Evolutionary conservation across 1,139 yeast genomes (phyloP).

Genomic region (Hanseniaspora gamundiae): DNA sequence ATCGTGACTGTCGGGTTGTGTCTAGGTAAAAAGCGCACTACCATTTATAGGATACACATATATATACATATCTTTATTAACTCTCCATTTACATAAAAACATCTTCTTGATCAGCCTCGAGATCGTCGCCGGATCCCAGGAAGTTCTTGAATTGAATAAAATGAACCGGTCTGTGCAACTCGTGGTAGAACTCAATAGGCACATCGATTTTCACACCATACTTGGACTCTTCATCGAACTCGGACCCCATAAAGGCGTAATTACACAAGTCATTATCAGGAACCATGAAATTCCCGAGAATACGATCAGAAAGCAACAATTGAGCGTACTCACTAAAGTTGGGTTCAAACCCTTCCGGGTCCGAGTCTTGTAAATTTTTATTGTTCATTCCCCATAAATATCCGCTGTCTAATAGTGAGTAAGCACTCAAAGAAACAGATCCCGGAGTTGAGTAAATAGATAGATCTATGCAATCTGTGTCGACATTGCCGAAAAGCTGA

Average conservation of each 20-base stretch:
- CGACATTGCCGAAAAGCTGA: constrained; percentile 25
- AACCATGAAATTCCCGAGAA: constrained; percentile 74
- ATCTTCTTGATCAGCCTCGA: constrained; percentile 67
- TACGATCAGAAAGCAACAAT: constrained; percentile 59
- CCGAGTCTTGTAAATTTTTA: constrained; percentile 31
- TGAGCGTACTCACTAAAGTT: constrained; percentile 54
- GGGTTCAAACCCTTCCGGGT: constrained; percentile 55
- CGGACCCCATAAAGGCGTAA: constrained; percentile 76
- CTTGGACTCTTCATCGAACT: constrained; percentile 54
- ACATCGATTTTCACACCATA: constrained; percentile 61
- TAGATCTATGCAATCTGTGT: constrained; percentile 39
- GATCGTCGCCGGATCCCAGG: constrained; percentile 37
- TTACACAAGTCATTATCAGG: constrained; percentile 88
- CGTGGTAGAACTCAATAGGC: constrained; percentile 77
- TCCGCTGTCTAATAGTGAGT: constrained; percentile 50
- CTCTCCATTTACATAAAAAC: constrained; percentile 27
- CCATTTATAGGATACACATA: too few species aligned
- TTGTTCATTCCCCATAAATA: constrained; percentile 66
- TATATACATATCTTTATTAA: too few species aligned
- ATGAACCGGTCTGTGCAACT: constrained; percentile 79
- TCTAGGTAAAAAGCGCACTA: too few species aligned
- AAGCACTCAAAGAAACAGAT: constrained; percentile 65
- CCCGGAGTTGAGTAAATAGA: constrained; percentile 74
- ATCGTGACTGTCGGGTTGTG: too few species aligned
- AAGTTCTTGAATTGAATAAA: constrained; percentile 63